Evolutionary conservation across 345 rosid species (phyloP), one percentile per base, ranked within the genome.

Genomic region (Salix koriyanagi): DNA sequence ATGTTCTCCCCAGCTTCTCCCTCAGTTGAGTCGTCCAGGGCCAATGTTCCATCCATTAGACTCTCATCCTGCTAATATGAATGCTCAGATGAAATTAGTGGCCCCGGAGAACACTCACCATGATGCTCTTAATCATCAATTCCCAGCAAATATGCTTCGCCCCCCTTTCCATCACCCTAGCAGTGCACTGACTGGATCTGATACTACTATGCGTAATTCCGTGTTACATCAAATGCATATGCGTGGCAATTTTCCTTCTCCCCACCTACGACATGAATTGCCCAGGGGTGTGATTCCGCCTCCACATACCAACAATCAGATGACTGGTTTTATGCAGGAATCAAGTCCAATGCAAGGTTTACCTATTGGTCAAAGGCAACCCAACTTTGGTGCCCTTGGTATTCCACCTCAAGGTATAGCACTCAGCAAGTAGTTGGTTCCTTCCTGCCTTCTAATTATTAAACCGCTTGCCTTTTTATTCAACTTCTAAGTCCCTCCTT

Each of bases 211-310:
- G 23, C 90, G 78, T 41, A 92, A 88, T 76, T 91, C 88, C 65
- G 67, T 88, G 76, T 42, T 88, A 70, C 93, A 88, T 74, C 94
- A 90, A 86, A 84, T 95, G 92, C 96, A 85, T 10, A 75, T 87
- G 80, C 85, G 78, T 44, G 91, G 89, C 67, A 86, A 83, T 83
- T 82, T 90, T 72, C 90, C 91, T 73, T 89, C 87, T 7, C 80
- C 89, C 10, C 94, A 87, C 79, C 81, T 83, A 50, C 74, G 81
- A 69, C 92, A 79, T 58, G 95, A 92, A 76, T 86, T 88, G 79
- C 82, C 90, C 6, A 79, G 91, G 37, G 89, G 85, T 73, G 81
- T 81, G 74, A 83, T 80, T 12, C 79, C 62, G 30, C 78, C 81
- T 37, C 88, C 87, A 69, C 92, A 83, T 84, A 85, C 84, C 32